Evolutionary conservation across 805 yeast species (phyloP).

Genomic region (Clavispora santaluciae): DNA sequence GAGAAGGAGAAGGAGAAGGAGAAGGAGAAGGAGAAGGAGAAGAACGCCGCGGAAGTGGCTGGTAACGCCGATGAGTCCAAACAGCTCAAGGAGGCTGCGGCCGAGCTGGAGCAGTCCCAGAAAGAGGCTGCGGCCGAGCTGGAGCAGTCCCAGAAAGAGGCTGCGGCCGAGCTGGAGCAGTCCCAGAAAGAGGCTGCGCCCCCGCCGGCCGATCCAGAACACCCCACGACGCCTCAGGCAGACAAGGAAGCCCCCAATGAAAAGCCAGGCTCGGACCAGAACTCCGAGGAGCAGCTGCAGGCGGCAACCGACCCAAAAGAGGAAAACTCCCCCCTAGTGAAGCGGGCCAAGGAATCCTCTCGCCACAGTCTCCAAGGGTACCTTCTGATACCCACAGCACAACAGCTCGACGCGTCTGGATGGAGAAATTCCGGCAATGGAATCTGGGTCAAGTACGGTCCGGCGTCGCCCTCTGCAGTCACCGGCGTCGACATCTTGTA

Average conservation of each 20-base stretch:
- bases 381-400: conserved; percentile 27
- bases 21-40: conserved; percentile 3
- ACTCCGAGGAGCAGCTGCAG: background rate
- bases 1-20: background rate
- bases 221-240: too few species aligned
- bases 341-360: conserved; percentile 14
- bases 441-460: conserved; percentile 57
- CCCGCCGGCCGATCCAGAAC: too few species aligned
- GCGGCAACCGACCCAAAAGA: background rate
- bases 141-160: too few species aligned
- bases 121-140: too few species aligned
- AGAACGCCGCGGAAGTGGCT: conserved; percentile 4
- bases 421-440: conserved; percentile 49
- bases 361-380: conserved; percentile 18
- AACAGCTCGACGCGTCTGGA: conserved; percentile 33
- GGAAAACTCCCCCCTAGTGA: background rate
- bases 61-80: conserved; percentile 3
- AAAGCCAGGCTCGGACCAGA: background rate
- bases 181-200: too few species aligned
- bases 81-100: conserved; percentile 1
- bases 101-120: too few species aligned
- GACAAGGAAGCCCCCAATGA: background rate
- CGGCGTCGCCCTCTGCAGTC: conserved; percentile 34
- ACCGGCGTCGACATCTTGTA: conserved; percentile 65
- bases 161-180: too few species aligned